Base-by-base conservation (phyloP, 2,329 filamentous ascomycete species). In the Saccharata proteae region DNA sequence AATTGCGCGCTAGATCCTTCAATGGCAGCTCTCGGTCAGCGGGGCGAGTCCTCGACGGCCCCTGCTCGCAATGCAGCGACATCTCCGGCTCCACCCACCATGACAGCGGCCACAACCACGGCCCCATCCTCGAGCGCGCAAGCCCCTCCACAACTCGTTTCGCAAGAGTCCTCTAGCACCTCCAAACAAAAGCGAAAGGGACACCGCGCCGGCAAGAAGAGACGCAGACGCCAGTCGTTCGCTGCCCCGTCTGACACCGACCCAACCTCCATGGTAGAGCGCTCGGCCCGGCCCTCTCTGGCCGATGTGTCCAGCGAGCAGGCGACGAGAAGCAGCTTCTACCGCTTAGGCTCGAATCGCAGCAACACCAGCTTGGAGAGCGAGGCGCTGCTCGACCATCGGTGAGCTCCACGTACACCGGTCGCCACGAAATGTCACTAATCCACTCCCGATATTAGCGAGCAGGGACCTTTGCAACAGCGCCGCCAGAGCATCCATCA, bases 361-460 rank as follows among this genome's bases (percentile, higher is more conserved):
- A 96, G 88, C 59, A 77, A 70, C 45, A 85, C 81, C 1, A 96
- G 88, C 54, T 62, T 96, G 40, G 88, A 94, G 43, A 94, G 85
- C 53, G 79, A 93, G 50, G 77, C 74, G 6, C 61, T 96, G 43
- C 62, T 96, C 12, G 88, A 96, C 56, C 88, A 96, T 55, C 73
- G 84, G 75, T 80, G 59, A 22, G 29, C 19, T 20, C 6, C 13
- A 6, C 6, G n/a, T 16, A 3, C 19, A 12, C 12, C 16, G 7
- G 13, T 32, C n/a, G n/a, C n/a, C n/a, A n/a, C n/a, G n/a, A n/a
- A n/a, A 7, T 12, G 6, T 17, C 21, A 16, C 21, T 15, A 12
- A 19, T 15, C 8, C 22, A 8, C 6, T 4, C 15, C 30, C 30
- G 14, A 37, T 16, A 32, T 26, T 16, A 47, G 46, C 16, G 61